Conservation (phyloP, 73 alveolate genomes). For the Paramecium sonneborni region DNA sequence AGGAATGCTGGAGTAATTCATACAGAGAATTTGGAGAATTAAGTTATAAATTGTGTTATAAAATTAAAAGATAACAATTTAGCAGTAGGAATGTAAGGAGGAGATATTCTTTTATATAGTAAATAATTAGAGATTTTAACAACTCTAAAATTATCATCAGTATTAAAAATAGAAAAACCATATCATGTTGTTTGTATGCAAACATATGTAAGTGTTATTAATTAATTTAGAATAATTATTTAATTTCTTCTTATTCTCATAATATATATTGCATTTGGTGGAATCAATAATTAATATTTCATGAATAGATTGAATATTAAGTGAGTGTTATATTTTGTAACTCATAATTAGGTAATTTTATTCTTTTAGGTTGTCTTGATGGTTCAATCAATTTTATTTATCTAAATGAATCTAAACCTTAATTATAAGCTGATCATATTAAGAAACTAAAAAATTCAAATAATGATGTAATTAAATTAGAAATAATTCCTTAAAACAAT, state of each 20-base stretch:
- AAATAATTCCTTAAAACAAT: not conserved
- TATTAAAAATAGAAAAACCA: not conserved
- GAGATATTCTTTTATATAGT: not conserved
- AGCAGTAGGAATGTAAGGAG: conserved; percentile 9
- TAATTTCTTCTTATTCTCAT: not conserved
- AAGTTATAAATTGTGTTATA: not conserved
- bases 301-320: not conserved
- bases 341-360: not conserved
- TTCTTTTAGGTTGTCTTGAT: not conserved
- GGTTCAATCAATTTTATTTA: not conserved
- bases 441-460: not conserved
- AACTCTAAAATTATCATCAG: not conserved
- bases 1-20: not conserved
- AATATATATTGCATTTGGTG: not conserved
- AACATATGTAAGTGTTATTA: not conserved
- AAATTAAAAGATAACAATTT: not conserved
- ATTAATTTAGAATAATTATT: conserved; percentile 15
- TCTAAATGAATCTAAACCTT: conserved; percentile 19
- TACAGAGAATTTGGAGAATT: not conserved
- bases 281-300: not conserved
- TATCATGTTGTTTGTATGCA: not conserved
- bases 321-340: not conserved
- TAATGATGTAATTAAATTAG: not conserved
- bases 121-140: not conserved
- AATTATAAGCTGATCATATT: conserved; percentile 1